These are phyloP conservation scores for Leccinum rimulosum DNA, from an alignment of 768 basidiomycete genomes.

Conservation along the genomic window DNA sequence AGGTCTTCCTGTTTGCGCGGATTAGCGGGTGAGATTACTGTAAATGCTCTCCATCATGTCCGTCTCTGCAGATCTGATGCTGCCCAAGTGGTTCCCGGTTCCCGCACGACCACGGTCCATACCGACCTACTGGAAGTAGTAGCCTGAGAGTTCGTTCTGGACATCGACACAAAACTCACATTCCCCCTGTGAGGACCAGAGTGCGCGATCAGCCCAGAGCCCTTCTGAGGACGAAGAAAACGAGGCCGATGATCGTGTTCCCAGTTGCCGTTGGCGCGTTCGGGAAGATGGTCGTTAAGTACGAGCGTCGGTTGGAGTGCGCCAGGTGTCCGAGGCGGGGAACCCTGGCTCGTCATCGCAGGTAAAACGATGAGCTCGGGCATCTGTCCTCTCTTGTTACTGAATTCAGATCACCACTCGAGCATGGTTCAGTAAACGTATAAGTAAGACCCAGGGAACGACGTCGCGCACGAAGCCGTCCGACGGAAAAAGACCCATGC, in stretches of 20 bases:
- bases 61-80: background rate
- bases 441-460: too few species aligned
- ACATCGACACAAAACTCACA: background rate
- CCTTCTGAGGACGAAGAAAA: too few species aligned
- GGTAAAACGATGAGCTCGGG: conserved; percentile 53
- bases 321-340: conserved; percentile 41
- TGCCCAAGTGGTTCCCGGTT: conserved; percentile 35
- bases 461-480: too few species aligned
- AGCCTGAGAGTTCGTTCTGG: background rate
- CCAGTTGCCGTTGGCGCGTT: background rate
- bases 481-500: too few species aligned
- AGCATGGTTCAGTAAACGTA: too few species aligned
- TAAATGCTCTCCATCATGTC: background rate
- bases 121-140: background rate
- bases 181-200: background rate
- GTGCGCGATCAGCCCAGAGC: too few species aligned
- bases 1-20: too few species aligned
- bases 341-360: conserved; percentile 35
- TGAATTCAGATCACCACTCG: background rate
- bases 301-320: conserved; percentile 33
- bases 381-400: conserved; percentile 53
- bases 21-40: too few species aligned
- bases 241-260: background rate
- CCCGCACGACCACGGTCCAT: conserved; percentile 14
- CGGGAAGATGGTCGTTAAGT: conserved; percentile 33